Evolutionary conservation across 2,329 filamentous ascomycete species (phyloP).

Genomic region (Arthrobotrys conoides): DNA sequence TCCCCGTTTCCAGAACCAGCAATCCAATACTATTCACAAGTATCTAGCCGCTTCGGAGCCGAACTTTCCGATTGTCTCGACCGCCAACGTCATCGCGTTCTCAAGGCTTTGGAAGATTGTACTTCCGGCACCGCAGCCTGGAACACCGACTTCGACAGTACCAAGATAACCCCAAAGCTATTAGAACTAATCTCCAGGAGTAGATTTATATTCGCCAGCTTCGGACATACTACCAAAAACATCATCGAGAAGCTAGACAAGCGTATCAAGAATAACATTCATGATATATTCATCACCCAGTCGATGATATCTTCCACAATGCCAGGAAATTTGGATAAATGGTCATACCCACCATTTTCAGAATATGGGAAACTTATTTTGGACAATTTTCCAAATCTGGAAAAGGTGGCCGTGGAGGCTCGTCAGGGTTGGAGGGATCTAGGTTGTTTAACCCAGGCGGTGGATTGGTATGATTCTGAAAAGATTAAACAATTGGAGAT

Average conservation of each 20-base stretch:
- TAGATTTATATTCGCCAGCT: constrained; percentile 38
- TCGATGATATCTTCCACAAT: constrained; percentile 21
- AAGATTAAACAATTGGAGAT: constrained; percentile 36
- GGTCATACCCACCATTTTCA: constrained; percentile 5
- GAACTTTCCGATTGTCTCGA: constrained; percentile 13
- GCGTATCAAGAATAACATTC: constrained; percentile 30
- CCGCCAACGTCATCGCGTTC: neutral
- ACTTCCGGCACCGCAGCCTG: constrained; percentile 13
- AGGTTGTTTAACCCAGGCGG: neutral
- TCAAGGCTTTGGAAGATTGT: constrained; percentile 14
- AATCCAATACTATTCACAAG: constrained; percentile 4
- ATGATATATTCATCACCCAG: constrained; percentile 43
- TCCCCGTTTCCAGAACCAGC: neutral
- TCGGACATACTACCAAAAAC: constrained; percentile 34
- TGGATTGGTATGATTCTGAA: constrained; percentile 30
- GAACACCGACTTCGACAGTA: constrained; percentile 17
- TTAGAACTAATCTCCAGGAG: constrained; percentile 22
- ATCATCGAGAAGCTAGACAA: constrained; percentile 16
- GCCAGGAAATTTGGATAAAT: constrained; percentile 25
- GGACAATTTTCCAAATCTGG: constrained; percentile 30
- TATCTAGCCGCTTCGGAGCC: constrained; percentile 5
- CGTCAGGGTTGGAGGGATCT: constrained; percentile 5
- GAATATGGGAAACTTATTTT: constrained; percentile 1
- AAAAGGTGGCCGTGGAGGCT: constrained; percentile 30
- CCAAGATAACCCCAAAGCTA: constrained; percentile 30